A percentile compares a stretch with the other conserved stretches of the same genome.
Conservation (phyloP, 257 asterid genomes). For the Sherardia arvensis region DNA sequence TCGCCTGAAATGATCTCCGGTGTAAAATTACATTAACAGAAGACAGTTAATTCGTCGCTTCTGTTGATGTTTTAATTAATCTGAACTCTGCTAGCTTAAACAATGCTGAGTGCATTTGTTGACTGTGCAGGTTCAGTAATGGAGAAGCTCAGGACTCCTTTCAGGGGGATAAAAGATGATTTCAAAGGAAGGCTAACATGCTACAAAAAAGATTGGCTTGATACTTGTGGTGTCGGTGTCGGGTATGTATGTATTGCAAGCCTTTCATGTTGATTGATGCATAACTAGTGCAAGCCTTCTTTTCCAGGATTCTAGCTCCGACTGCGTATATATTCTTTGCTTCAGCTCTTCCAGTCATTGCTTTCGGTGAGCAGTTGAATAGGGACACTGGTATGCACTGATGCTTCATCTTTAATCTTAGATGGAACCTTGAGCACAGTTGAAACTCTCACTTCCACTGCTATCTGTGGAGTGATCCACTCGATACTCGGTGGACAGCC, state of each 20-base stretch:
- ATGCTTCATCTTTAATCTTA: conserved; percentile 14
- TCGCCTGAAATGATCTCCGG: too few species aligned
- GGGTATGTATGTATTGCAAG: too few species aligned
- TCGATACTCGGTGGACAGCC: conserved; percentile 70
- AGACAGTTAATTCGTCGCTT: too few species aligned
- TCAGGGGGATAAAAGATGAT: conserved; percentile 30
- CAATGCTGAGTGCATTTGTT: too few species aligned
- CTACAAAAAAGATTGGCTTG: conserved; percentile 39
- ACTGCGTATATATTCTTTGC: conserved; percentile 86
- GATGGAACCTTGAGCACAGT: conserved; percentile 75
- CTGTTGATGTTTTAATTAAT: too few species aligned
- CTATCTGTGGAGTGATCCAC: conserved; percentile 78
- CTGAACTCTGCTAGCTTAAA: too few species aligned
- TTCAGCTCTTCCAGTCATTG: conserved; percentile 89
- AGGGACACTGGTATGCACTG: conserved; percentile 97
- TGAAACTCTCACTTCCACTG: conserved; percentile 83
- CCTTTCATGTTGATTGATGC: too few species aligned
- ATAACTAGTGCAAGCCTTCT: too few species aligned
- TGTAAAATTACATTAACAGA: too few species aligned
- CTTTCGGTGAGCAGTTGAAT: conserved; percentile 85
- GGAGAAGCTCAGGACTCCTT: conserved; percentile 26
- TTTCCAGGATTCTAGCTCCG: conserved; percentile 74
- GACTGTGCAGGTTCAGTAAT: conserved; percentile 21
- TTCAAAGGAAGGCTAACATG: conserved; percentile 36
- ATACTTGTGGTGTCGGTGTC: conserved; percentile 45